A percentile compares a stretch with the other conserved stretches of the same genome.
Evolutionary conservation across 306 rosid genomes (phyloP).

Genomic region (Quercus cerris): DNA sequence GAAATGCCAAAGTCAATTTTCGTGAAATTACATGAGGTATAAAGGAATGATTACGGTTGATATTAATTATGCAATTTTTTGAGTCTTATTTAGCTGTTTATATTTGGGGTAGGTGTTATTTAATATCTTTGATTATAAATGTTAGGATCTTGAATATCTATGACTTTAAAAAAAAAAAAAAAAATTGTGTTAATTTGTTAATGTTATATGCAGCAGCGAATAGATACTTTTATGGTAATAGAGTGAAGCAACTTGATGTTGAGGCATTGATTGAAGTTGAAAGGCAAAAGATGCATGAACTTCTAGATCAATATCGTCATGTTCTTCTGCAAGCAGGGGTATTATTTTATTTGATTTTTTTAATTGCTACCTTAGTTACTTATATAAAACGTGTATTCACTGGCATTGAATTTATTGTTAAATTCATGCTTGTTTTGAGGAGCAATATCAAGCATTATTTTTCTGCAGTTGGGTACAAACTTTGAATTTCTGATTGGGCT

Average conservation of each 20-base stretch:
- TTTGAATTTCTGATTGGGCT: slow-evolving; percentile 12
- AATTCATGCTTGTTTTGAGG: slow-evolving; percentile 2
- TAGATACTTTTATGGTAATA: slow-evolving; percentile 23
- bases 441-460: slow-evolving; percentile 9
- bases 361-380: slow-evolving; percentile 6
- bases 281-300: slow-evolving; percentile 37
- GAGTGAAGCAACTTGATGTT: slow-evolving; percentile 22
- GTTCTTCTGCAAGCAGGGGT: slow-evolving; percentile 59
- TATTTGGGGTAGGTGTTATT: background rate
- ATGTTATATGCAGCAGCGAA: slow-evolving; percentile 42
- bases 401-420: background rate
- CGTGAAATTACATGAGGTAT: too few species aligned
- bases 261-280: slow-evolving; percentile 38
- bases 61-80: background rate
- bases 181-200: background rate
- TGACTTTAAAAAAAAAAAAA: background rate
- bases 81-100: background rate
- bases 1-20: too few species aligned
- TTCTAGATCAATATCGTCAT: slow-evolving; percentile 54
- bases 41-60: too few species aligned
- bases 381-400: background rate
- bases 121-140: slow-evolving; percentile 3
- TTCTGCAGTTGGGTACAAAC: slow-evolving; percentile 8
- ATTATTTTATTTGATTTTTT: slow-evolving; percentile 20
- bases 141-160: background rate